These are phyloP conservation scores for Metschnikowia aberdeeniae DNA, from an alignment of 805 yeast genomes.

Conservation along the genomic window DNA sequence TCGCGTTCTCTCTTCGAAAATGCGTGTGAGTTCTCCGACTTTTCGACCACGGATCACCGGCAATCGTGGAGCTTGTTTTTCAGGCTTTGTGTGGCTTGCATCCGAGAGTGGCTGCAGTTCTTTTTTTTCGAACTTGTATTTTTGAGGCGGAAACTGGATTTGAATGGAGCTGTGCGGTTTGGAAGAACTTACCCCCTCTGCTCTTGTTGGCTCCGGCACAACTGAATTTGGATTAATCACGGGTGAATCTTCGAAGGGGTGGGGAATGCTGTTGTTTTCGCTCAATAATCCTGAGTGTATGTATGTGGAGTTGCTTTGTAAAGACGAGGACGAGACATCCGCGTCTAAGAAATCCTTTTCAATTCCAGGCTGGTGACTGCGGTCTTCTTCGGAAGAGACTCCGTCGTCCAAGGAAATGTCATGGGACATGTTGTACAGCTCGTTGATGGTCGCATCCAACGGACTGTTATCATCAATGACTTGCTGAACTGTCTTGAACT, in stretches of 20 bases:
- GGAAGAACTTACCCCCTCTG: background rate
- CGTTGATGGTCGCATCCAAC: slow-evolving; percentile 17
- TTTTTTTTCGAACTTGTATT: slow-evolving; percentile 25
- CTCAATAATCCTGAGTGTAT: background rate
- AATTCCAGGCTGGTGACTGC: background rate
- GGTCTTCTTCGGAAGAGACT: slow-evolving; percentile 11
- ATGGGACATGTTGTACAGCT: slow-evolving; percentile 31
- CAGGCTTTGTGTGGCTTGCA: background rate
- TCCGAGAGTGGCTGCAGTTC: background rate
- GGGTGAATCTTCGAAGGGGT: background rate
- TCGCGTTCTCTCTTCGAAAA: slow-evolving; percentile 57
- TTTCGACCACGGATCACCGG: slow-evolving; percentile 52
- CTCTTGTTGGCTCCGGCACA: background rate
- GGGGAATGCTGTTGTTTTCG: background rate
- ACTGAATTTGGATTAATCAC: background rate
- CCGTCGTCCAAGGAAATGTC: slow-evolving; percentile 18
- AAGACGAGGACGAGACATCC: slow-evolving; percentile 1
- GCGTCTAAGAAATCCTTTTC: background rate
- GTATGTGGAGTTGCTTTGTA: slow-evolving; percentile 3
- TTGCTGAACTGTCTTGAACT: slow-evolving; percentile 16
- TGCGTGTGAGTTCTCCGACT: slow-evolving; percentile 58
- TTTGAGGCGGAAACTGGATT: slow-evolving; percentile 37
- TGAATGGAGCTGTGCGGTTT: slow-evolving; percentile 8
- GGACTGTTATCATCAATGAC: slow-evolving; percentile 15
- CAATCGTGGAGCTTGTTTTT: slow-evolving; percentile 17